phyloP scores from a whole-genome alignment of 352 stramenopile species.

The Blastocystis sp. region DNA sequence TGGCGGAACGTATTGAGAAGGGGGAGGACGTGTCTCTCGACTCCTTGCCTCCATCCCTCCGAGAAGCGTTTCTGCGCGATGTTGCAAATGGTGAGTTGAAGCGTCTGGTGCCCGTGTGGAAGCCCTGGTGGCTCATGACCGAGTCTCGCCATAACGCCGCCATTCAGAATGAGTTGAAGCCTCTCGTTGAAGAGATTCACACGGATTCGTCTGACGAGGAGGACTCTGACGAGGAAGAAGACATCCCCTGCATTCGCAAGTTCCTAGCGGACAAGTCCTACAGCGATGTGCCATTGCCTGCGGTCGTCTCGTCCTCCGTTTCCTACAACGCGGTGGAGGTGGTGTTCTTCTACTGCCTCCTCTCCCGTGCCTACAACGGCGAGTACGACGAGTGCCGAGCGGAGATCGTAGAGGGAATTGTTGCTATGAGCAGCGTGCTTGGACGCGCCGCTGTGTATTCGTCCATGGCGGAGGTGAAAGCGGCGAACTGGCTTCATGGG shows the following conservation, averaged over 20 bases:
- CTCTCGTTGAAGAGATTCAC: not conserved
- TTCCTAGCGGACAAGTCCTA: not conserved
- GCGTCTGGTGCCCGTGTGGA: conserved; percentile 22
- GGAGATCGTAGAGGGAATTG: conserved; percentile 11
- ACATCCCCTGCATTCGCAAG: conserved; percentile 6
- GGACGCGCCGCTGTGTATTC: not conserved
- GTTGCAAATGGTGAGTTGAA: conserved; percentile 32
- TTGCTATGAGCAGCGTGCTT: not conserved
- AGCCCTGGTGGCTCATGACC: conserved; percentile 53
- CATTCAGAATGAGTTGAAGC: not conserved
- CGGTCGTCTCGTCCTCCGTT: not conserved
- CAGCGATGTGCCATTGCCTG: conserved; percentile 17
- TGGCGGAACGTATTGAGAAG: conserved; percentile 32
- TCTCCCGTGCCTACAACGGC: conserved; percentile 38
- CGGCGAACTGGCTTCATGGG: not conserved
- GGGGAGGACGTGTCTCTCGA: conserved; percentile 6
- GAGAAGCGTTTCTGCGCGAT: conserved; percentile 43
- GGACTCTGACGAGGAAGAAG: no score
- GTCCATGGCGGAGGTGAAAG: conserved; percentile 2
- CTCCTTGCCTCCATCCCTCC: conserved; percentile 29
- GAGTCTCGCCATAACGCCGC: not conserved
- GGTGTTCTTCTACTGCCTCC: conserved; percentile 48
- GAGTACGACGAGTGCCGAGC: not conserved
- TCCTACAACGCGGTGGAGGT: conserved; percentile 30
- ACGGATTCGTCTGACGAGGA: no score